A percentile compares a stretch with the other conserved stretches of the same genome.
phyloP scores from a whole-genome alignment of 345 rosid species.

The Eucalyptus sp. region DNA sequence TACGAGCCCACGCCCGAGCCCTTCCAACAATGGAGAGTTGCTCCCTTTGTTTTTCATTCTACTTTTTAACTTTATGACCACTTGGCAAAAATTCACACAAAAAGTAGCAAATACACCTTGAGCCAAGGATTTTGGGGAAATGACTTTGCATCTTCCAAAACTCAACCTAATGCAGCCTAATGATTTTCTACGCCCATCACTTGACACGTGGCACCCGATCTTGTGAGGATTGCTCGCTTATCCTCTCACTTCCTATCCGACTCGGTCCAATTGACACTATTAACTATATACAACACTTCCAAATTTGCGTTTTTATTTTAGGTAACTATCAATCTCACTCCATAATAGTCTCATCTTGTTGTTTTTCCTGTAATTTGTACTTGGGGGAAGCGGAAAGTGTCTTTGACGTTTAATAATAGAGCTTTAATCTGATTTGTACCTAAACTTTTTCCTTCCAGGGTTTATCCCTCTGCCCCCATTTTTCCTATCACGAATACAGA shows the following conservation, averaged over 20 bases:
- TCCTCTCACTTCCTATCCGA: not conserved
- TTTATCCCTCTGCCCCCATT: not conserved
- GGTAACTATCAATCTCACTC: not conserved
- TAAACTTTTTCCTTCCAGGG: not conserved
- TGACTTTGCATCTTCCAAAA: not conserved
- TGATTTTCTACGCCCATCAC: not conserved
- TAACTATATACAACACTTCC: too few relatives aligned
- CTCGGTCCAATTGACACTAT: not conserved
- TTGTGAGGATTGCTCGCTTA: not conserved
- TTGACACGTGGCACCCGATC: not conserved
- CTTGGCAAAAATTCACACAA: not conserved
- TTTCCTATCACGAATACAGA: not conserved
- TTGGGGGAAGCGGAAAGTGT: not conserved
- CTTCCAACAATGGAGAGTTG: not conserved
- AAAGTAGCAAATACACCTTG: not conserved
- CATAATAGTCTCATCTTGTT: not conserved
- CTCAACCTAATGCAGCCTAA: not conserved
- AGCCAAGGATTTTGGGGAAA: not conserved
- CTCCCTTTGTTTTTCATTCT: not conserved
- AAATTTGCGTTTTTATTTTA: not conserved
- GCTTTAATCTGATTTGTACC: not conserved
- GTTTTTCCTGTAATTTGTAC: not conserved
- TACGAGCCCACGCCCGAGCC: fast-evolving
- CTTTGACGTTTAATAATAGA: not conserved
- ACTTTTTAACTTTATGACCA: not conserved